Percentiles rank a stretch among this genome's conserved stretches.
Evolutionary conservation across 108 stramenopile genomes (phyloP).

Genomic region (Nitzschia sp.): DNA sequence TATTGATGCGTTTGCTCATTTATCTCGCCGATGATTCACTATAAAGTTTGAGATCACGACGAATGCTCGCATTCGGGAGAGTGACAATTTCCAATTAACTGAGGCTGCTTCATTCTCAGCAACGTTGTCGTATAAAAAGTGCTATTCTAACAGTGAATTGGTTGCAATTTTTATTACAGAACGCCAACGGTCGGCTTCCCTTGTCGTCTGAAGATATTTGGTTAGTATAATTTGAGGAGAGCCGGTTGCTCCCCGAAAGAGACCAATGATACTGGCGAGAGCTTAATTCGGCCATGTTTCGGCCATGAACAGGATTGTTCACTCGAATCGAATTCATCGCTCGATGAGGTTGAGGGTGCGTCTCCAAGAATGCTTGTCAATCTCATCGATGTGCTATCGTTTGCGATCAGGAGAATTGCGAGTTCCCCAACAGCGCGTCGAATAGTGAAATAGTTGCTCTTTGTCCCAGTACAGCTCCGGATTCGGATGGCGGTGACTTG

Average conservation of each 20-base stretch:
- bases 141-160: no score
- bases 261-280: background rate
- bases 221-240: no score
- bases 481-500: background rate
- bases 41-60: conserved; percentile 57
- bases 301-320: background rate
- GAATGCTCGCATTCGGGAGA: conserved; percentile 13
- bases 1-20: background rate
- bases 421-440: background rate
- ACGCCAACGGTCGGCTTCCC: no score
- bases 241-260: no score
- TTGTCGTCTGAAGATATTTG: no score
- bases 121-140: background rate
- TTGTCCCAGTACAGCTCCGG: background rate
- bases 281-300: background rate
- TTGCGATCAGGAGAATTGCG: background rate
- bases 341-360: background rate
- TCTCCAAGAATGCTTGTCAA: background rate
- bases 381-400: background rate
- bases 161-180: no score
- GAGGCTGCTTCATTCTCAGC: background rate
- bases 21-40: conserved; percentile 11
- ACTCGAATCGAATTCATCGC: background rate
- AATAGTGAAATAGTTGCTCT: background rate
- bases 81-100: conserved; percentile 17